Percentiles rank a stretch among this genome's conserved stretches.
These are phyloP conservation scores for Thymus quinquecostatus DNA, from an alignment of 257 asterid species.

Conservation along the genomic window DNA sequence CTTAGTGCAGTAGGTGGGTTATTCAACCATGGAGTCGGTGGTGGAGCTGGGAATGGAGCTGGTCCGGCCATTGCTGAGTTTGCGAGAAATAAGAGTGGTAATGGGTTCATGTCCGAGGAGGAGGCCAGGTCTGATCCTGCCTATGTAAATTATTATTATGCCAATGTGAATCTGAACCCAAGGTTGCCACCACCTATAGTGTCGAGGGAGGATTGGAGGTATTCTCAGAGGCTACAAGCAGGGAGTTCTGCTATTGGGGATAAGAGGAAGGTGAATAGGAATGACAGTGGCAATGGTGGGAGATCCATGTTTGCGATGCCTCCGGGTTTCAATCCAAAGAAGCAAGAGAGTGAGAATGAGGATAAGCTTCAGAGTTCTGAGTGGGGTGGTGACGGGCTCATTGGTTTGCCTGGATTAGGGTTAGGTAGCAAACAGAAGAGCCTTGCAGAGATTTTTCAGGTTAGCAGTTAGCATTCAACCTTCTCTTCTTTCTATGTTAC, in stretches of 20 bases:
- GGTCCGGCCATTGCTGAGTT: slow-evolving; percentile 56
- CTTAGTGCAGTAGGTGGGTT: slow-evolving; percentile 91
- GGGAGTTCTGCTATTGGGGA: slow-evolving; percentile 93
- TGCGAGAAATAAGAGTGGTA: slow-evolving; percentile 58
- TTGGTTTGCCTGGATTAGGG: slow-evolving; percentile 90
- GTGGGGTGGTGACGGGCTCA: slow-evolving; percentile 97
- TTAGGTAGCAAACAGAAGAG: slow-evolving; percentile 88
- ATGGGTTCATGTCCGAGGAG: slow-evolving; percentile 82
- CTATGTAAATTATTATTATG: slow-evolving; percentile 78
- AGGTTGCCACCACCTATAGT: slow-evolving; percentile 91
- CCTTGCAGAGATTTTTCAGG: slow-evolving; percentile 86
- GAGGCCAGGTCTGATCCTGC: slow-evolving; percentile 96
- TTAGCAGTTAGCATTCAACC: slow-evolving; percentile 31
- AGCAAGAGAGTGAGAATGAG: slow-evolving; percentile 57
- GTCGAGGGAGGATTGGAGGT: slow-evolving; percentile 95
- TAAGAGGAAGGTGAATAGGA: slow-evolving; percentile 84
- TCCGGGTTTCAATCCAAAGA: slow-evolving; percentile 80
- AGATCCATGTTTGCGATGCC: slow-evolving; percentile 75
- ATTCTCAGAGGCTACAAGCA: slow-evolving; percentile 76
- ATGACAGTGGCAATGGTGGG: slow-evolving; percentile 65
- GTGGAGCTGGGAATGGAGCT: slow-evolving; percentile 28
- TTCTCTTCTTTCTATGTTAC: not conserved
- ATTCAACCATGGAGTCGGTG: slow-evolving; percentile 52
- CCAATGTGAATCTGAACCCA: slow-evolving; percentile 90
- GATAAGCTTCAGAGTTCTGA: slow-evolving; percentile 68